Conservation (phyloP, 73 alveolate genomes). For the Blepharisma japonicum region DNA sequence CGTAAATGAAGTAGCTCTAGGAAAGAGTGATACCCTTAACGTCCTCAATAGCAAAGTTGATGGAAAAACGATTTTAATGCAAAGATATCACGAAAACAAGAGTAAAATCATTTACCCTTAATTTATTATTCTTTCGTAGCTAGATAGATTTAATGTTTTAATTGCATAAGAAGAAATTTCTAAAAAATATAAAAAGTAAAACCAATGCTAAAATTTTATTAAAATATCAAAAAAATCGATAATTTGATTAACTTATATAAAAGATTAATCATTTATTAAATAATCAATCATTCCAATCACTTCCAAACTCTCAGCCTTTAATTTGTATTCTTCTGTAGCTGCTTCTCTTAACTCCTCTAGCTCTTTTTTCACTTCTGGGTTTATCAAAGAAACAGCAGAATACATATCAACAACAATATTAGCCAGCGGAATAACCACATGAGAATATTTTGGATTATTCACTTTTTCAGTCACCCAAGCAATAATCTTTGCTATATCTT, state of each 20-base stretch:
- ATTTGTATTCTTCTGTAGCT: not conserved
- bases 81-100: no score
- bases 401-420: slow-evolving; percentile 13
- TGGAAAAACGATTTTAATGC: not conserved
- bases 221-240: no score
- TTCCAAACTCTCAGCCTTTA: slow-evolving; percentile 17
- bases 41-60: not conserved
- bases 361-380: not conserved
- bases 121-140: no score
- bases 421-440: slow-evolving; percentile 3
- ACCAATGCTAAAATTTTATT: no score
- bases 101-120: no score
- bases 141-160: no score
- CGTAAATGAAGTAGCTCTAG: not conserved
- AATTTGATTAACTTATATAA: no score
- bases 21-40: slow-evolving; percentile 14
- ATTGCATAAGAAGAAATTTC: no score
- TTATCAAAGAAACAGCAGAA: slow-evolving; percentile 17
- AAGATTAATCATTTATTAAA: not conserved
- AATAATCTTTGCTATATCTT: not conserved
- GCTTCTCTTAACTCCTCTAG: not conserved
- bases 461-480: slow-evolving; percentile 6
- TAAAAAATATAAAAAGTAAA: no score
- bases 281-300: slow-evolving; percentile 24
- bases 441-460: slow-evolving; percentile 10